These are phyloP conservation scores for Artemisia argyi DNA, from an alignment of 129 eudicot species.

Conservation along the genomic window DNA sequence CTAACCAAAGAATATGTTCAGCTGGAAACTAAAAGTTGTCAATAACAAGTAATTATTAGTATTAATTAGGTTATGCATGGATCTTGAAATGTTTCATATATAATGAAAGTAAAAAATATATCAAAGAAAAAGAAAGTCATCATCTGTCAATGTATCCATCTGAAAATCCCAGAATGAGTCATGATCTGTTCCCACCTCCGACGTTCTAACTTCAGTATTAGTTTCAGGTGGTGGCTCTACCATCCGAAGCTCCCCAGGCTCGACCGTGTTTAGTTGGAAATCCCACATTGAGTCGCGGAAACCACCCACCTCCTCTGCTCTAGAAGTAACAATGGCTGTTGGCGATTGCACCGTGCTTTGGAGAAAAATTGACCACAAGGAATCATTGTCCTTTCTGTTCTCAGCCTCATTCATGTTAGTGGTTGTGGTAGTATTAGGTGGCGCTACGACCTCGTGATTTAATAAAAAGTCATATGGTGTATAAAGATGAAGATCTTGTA, in stretches of 20 bases:
- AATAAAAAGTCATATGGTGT: not conserved
- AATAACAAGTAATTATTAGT: not conserved
- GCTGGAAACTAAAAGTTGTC: not conserved
- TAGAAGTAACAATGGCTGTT: constrained; percentile 9
- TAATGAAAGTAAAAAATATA: not conserved
- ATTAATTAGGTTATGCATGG: not conserved
- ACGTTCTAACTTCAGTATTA: constrained; percentile 4
- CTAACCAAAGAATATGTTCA: not conserved
- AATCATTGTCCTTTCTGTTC: constrained; percentile 17
- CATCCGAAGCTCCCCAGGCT: constrained; percentile 30
- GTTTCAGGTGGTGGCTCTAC: constrained; percentile 10
- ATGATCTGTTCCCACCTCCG: constrained; percentile 32
- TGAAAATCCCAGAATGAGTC: constrained; percentile 38
- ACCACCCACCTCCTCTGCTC: constrained; percentile 6
- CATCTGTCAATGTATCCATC: constrained; percentile 37
- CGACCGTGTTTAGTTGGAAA: constrained; percentile 14
- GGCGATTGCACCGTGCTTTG: constrained; percentile 25
- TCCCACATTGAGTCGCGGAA: constrained; percentile 28
- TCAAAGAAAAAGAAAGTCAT: constrained; percentile 33
- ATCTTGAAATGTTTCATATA: no score
- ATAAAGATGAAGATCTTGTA: constrained; percentile 23
- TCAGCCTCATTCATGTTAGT: not conserved
- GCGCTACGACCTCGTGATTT: not conserved
- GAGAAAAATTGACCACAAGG: constrained; percentile 31
- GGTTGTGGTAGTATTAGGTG: not conserved